Evolutionary conservation across 129 eudicot species (phyloP).

Genomic region (Flaveria trinervia): DNA sequence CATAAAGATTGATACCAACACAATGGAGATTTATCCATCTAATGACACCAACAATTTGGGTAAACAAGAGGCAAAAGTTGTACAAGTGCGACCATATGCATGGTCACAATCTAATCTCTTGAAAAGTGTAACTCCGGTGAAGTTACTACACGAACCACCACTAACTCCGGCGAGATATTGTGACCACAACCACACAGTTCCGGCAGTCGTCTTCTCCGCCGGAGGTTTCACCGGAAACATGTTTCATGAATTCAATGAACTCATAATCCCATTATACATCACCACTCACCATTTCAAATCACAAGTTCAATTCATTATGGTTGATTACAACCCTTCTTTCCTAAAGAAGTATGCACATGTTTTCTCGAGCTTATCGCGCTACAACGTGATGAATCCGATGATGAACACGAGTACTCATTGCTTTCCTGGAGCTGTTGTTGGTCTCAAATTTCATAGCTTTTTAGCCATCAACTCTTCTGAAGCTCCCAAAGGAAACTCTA

Average conservation of each 20-base stretch:
- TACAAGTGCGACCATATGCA: constrained; percentile 31
- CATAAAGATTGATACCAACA: constrained; percentile 38
- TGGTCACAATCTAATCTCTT: constrained; percentile 30
- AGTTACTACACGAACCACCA: constrained; percentile 28
- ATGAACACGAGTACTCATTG: constrained; percentile 35
- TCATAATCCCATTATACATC: constrained; percentile 63
- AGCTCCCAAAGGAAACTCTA: constrained; percentile 43
- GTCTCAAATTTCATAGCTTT: constrained; percentile 41
- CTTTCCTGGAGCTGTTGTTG: constrained; percentile 50
- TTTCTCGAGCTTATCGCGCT: constrained; percentile 42
- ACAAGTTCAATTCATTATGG: constrained; percentile 43
- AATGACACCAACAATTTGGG: neutral
- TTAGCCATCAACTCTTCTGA: constrained; percentile 46
- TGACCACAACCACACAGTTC: constrained; percentile 36
- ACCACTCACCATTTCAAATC: constrained; percentile 50
- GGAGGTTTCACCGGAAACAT: constrained; percentile 58
- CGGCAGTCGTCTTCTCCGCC: constrained; percentile 58
- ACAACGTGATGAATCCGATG: constrained; percentile 28
- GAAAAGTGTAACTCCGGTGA: constrained; percentile 33
- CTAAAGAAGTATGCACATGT: constrained; percentile 34
- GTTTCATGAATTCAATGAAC: constrained; percentile 65
- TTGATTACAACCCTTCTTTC: constrained; percentile 45
- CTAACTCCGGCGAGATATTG: constrained; percentile 18
- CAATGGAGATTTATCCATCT: constrained; percentile 37
- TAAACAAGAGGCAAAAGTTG: constrained; percentile 7